These are phyloP conservation scores for Anthracocystis walkeri DNA, from an alignment of 1,284 basidiomycete species.

Conservation along the genomic window DNA sequence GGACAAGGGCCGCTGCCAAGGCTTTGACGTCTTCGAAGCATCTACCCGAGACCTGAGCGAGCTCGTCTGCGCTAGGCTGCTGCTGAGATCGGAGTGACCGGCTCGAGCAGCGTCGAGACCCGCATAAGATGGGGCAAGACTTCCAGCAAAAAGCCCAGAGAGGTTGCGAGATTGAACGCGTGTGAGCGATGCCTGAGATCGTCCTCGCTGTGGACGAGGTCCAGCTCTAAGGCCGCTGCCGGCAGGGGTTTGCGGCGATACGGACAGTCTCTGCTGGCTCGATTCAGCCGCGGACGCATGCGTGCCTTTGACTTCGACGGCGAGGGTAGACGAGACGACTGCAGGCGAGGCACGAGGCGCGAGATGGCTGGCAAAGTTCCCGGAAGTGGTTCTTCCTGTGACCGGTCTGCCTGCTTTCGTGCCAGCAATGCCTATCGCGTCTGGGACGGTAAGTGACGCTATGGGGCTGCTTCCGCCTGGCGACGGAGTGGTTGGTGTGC, in stretches of 20 bases:
- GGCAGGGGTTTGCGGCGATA: constrained; percentile 18
- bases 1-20: constrained; percentile 38
- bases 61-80: constrained; percentile 15
- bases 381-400: constrained; percentile 34
- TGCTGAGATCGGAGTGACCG: constrained; percentile 3
- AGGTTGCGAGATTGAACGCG: constrained; percentile 55
- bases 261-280: constrained; percentile 18
- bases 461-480: constrained; percentile 6
- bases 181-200: constrained; percentile 43
- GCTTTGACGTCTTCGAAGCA: constrained; percentile 9
- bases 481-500: constrained; percentile 19
- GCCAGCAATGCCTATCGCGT: constrained; percentile 7
- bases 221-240: constrained; percentile 32
- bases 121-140: constrained; percentile 18
- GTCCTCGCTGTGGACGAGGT: constrained; percentile 42
- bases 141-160: constrained; percentile 56
- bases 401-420: constrained; percentile 19
- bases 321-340: constrained; percentile 49
- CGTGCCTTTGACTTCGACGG: constrained; percentile 60
- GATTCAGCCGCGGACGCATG: constrained; percentile 48
- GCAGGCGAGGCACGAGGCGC: constrained; percentile 55
- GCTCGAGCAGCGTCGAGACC: constrained; percentile 12
- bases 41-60: constrained; percentile 13
- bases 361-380: constrained; percentile 26
- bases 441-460: constrained; percentile 19